These are phyloP conservation scores for Erysimum pusillum DNA, from an alignment of 441 rosid species.

Conservation along the genomic window DNA sequence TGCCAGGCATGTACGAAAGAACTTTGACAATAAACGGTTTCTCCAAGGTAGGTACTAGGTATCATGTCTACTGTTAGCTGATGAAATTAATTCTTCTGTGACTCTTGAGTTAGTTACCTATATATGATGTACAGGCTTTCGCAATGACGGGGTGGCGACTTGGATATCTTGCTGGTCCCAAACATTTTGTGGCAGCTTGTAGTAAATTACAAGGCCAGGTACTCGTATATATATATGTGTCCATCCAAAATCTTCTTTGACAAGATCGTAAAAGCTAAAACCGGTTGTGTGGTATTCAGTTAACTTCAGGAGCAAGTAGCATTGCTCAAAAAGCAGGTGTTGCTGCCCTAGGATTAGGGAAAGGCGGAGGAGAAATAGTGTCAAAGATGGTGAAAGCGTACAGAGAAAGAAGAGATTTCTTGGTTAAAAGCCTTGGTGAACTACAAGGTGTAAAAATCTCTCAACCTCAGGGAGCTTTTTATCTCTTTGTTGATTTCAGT, in stretches of 20 bases:
- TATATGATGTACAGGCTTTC: conserved; percentile 68
- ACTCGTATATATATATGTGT: conserved; percentile 17
- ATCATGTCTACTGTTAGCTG: neutral
- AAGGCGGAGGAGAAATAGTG: conserved; percentile 92
- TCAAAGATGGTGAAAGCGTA: conserved; percentile 87
- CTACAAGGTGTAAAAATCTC: conserved; percentile 84
- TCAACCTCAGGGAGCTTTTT: conserved; percentile 99
- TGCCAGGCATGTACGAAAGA: conserved; percentile 95
- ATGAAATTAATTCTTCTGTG: conserved; percentile 10
- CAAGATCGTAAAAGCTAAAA: conserved; percentile 37
- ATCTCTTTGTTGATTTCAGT: conserved; percentile 88
- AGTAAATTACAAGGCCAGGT: conserved; percentile 99
- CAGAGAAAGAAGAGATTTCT: conserved; percentile 89
- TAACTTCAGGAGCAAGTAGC: conserved; percentile 95
- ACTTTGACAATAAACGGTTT: conserved; percentile 95
- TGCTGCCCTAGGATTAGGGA: conserved; percentile 91
- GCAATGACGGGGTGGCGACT: conserved; percentile 99
- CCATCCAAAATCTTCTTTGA: too few relatives aligned
- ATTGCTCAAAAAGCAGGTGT: conserved; percentile 90
- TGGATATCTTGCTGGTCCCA: conserved; percentile 96
- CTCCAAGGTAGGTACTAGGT: conserved; percentile 73
- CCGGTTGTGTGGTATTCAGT: too few relatives aligned
- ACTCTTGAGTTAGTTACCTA: conserved; percentile 8
- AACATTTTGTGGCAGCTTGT: conserved; percentile 87
- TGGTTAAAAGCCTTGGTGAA: conserved; percentile 78